Conservation (phyloP, 495 filamentous ascomycete species). For the Aspergillus heteromorphus region DNA sequence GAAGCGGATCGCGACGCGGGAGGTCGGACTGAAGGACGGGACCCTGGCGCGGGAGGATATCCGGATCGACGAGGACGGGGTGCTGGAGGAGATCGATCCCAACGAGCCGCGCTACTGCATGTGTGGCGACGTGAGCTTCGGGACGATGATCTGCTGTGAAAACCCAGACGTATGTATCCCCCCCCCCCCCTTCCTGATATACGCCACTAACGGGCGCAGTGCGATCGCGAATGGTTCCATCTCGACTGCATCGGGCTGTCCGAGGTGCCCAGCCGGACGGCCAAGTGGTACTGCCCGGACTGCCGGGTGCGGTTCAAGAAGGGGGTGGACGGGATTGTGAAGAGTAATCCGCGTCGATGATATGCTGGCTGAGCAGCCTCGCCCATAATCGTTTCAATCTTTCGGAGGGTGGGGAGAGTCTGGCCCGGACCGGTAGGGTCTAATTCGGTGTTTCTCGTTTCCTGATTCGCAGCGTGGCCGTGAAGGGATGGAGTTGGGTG, state of each 20-base stretch:
- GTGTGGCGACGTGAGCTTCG: constrained; percentile 87
- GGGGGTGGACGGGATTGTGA: constrained; percentile 38
- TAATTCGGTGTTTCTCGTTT: not conserved
- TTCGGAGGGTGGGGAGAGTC: too few relatives aligned
- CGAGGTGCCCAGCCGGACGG: constrained; percentile 67
- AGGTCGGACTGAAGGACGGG: constrained; percentile 15
- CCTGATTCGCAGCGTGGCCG: constrained; percentile 13
- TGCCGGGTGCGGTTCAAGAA: constrained; percentile 66
- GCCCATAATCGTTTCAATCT: too few relatives aligned
- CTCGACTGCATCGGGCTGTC: constrained; percentile 77
- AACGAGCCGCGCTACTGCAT: constrained; percentile 86
- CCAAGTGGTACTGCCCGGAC: constrained; percentile 94
- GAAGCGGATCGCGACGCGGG: constrained; percentile 43
- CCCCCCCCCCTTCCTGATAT: constrained; percentile 10
- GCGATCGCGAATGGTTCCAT: constrained; percentile 86
- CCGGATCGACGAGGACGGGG: constrained; percentile 43
- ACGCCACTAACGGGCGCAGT: constrained; percentile 41
- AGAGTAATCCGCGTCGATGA: constrained; percentile 30
- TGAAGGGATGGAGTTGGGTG: constrained; percentile 5
- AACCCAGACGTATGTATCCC: constrained; percentile 70
- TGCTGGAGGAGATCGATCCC: constrained; percentile 72
- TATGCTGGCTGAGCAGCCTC: not conserved
- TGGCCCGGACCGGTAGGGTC: too few relatives aligned
- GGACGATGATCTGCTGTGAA: constrained; percentile 93
- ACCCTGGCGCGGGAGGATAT: constrained; percentile 28